Base-by-base conservation (phyloP, 768 basidiomycete genomes). In the Auricularia heimuer region DNA sequence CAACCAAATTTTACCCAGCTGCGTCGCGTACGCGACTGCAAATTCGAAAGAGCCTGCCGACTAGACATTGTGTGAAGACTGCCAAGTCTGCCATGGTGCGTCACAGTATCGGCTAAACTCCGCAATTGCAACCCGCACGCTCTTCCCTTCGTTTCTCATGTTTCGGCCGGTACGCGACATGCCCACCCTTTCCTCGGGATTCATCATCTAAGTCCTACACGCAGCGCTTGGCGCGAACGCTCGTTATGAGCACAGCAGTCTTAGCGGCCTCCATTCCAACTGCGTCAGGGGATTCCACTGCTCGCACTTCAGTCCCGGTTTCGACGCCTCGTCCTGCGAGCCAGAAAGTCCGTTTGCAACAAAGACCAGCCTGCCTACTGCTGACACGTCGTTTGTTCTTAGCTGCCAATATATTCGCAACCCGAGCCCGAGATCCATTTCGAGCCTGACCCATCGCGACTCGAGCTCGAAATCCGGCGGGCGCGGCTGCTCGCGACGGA, bases 381-480 rank as follows among this genome's bases (percentile, higher is more conserved):
- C 47, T 51, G 2, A 51, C 47, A 4, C 10, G 14, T 18, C 16
- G 21, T n/a, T 61, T 42, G 39, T 42, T 18, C 36, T 4, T 73
- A 98, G 94, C 84, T 89, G 62, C 84, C 93, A 34, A 91, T 98
- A 77, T 97, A 98, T 78, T 82, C 90, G 2, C 70, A 74, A 4
- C 79, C 83, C 1, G 80, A 81, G 11, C 76, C 82, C 6, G 85
- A 89, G 12, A 75, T 93, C 45, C 69, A 90, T 29, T 83, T 98
- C 7, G 81, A 91, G 61, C 88, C 92, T 68, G 81, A 80, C 3
- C 87, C 86, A 2, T 88, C 90, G 1, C 82, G 83, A 21, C 82
- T 98, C 36, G 89, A 94, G 74, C 77, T 80, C 39, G 85, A 87
- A 66, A 93, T 98, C 65, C 87, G 90, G 16, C 78, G 80, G 21